Evolutionary conservation across 306 rosid genomes (phyloP), one percentile per base, ranked within the genome.

Genomic region (Acacia crassicarpa): DNA sequence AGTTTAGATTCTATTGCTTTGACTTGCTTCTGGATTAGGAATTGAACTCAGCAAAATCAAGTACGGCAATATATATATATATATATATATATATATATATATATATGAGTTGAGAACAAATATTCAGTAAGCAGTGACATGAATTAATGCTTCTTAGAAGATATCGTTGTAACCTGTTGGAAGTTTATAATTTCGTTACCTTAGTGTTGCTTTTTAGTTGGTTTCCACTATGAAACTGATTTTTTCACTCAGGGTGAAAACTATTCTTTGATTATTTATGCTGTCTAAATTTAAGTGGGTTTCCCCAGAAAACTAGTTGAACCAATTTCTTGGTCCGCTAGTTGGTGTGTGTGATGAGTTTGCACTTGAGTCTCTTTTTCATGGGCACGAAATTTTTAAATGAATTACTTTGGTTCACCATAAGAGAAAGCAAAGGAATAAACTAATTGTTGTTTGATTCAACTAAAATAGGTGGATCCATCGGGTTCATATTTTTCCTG

Each of bases 401-500:
- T 54, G 62, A n/a, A 71, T 49, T 75, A 15, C 23, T 75, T 72
- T 54, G 62, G 23, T 20, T 54, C n/a, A 2, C 23, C 61, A 15
- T 19, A n/a, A 4, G 65, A 22, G 33, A 59, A 23, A 59, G 22
- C 51, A 62, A 27, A 76, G 48, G 67, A 58, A 58, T 44, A 69
- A 43, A 48, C 72, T 33, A 78, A 48, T 56, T 72, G 69, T 56
- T 46, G 67, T 67, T 40, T 80, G 66, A 32, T 78, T 79, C 61
- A 27, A 80, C 80, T 56, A 33, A 77, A 86, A 53, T 83, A 95
- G 99, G 98, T 95, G 74, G 99, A 95, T 86, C 99, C 97, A 48
- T 95, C 98, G 0, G 99, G 98, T 83, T 93, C 97, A 23, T 95
- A 93, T 82, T 95, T 95, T 85, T 93, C 99, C 25, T 95, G 99